Percentiles rank a stretch among this genome's conserved stretches.
phyloP scores from a whole-genome alignment of 2,329 filamentous ascomycete species.

The Beauveria pseudobassiana region DNA sequence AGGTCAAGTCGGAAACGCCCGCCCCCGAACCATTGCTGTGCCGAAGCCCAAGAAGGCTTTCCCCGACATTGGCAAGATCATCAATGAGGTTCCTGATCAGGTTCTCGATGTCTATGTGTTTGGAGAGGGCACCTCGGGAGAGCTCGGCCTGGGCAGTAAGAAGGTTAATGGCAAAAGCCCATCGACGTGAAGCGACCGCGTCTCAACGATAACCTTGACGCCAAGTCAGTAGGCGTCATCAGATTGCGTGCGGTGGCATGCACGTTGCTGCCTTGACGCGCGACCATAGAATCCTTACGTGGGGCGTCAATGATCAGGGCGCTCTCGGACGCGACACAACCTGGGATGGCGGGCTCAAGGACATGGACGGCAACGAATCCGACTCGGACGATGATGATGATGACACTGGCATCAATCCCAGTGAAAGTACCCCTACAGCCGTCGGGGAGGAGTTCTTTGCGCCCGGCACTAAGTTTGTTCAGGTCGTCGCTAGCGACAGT shows the following conservation, averaged over 20 bases:
- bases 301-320: slow-evolving; percentile 83
- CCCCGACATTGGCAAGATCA: slow-evolving; percentile 52
- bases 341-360: slow-evolving; percentile 57
- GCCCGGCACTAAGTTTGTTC: slow-evolving; percentile 50
- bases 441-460: slow-evolving; percentile 53
- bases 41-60: slow-evolving; percentile 23
- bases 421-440: slow-evolving; percentile 58
- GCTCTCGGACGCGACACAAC: slow-evolving; percentile 68
- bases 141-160: slow-evolving; percentile 70
- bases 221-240: slow-evolving; percentile 66
- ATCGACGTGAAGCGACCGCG: slow-evolving; percentile 76
- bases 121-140: slow-evolving; percentile 71
- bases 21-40: slow-evolving; percentile 6
- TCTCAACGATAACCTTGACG: slow-evolving; percentile 60
- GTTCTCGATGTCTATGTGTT: slow-evolving; percentile 71
- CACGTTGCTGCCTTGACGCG: slow-evolving; percentile 69
- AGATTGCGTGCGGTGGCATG: slow-evolving; percentile 75
- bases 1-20: slow-evolving; percentile 14
- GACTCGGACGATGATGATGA: slow-evolving; percentile 54
- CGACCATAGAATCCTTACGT: slow-evolving; percentile 75
- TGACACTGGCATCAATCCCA: slow-evolving; percentile 61
- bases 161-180: slow-evolving; percentile 51
- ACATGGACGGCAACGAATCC: slow-evolving; percentile 45
- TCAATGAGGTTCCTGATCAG: slow-evolving; percentile 58
- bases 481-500: slow-evolving; percentile 67